Conservation (phyloP, 2,329 filamentous ascomycete genomes). For the Westerdykella ornata region DNA sequence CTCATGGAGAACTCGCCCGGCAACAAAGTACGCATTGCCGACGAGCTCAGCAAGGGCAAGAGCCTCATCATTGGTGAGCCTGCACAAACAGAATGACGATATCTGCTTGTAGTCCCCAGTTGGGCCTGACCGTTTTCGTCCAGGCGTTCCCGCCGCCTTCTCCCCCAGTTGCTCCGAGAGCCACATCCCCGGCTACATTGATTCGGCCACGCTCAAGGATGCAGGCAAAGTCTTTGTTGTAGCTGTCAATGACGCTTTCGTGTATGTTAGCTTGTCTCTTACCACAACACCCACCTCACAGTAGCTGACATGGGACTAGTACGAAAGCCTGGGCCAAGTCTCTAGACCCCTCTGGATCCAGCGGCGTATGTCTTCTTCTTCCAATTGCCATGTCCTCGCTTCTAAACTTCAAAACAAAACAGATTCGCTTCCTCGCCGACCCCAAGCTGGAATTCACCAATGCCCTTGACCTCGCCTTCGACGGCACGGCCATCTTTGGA, state of each 20-base stretch:
- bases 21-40: conserved; percentile 81
- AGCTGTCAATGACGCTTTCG: conserved; percentile 89
- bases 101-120: neutral
- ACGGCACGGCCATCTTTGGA: conserved; percentile 72
- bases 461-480: conserved; percentile 75
- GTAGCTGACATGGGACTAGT: conserved; percentile 39
- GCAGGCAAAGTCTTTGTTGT: conserved; percentile 85
- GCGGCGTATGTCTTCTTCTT: conserved; percentile 56
- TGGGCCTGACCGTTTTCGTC: conserved; percentile 3
- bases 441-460: conserved; percentile 73
- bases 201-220: conserved; percentile 67
- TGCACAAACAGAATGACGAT: conserved; percentile 1
- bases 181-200: conserved; percentile 83
- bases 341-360: conserved; percentile 67
- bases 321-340: conserved; percentile 84
- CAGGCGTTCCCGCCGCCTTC: conserved; percentile 41
- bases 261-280: conserved; percentile 52
- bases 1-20: conserved; percentile 80
- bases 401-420: neutral
- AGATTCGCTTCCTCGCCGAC: conserved; percentile 88
- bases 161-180: conserved; percentile 56
- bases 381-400: neutral
- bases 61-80: conserved; percentile 62
- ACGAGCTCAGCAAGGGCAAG: conserved; percentile 63
- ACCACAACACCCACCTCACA: neutral